Conservation (phyloP, 2,329 filamentous ascomycete genomes). For the Venturiaceae sp. region DNA sequence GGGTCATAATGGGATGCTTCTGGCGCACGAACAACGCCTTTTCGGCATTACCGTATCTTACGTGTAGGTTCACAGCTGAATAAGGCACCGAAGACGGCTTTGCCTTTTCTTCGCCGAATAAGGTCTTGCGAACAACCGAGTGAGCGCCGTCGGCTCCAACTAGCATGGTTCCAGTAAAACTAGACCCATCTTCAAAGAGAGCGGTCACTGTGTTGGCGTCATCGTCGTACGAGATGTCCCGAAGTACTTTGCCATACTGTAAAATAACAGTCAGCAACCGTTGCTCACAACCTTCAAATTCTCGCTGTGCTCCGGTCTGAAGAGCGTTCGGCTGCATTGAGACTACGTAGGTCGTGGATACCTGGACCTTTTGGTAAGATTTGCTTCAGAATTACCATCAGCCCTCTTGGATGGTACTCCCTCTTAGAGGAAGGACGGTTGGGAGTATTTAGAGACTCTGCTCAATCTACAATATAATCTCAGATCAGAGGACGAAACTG, state of each 20-base stretch:
- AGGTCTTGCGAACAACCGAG: constrained; percentile 12
- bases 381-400: no score
- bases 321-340: no score
- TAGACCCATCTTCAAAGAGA: constrained; percentile 22
- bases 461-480: no score
- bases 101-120: neutral
- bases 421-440: no score
- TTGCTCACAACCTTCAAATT: neutral
- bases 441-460: no score
- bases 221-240: constrained; percentile 21
- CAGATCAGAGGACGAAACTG: neutral
- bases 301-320: no score
- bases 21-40: constrained; percentile 13
- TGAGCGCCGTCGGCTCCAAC: constrained; percentile 25
- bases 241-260: constrained; percentile 28
- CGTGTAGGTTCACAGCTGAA: constrained; percentile 9
- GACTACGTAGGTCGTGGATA: no score
- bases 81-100: constrained; percentile 4
- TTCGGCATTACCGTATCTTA: constrained; percentile 8
- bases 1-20: constrained; percentile 20
- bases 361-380: no score
- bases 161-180: constrained; percentile 18
- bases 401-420: no score
- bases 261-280: neutral
- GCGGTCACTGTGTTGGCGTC: constrained; percentile 17